Evolutionary conservation across 148 eudicot species (phyloP), one percentile per base, ranked within the genome.

Genomic region (Camellia sinensis): DNA sequence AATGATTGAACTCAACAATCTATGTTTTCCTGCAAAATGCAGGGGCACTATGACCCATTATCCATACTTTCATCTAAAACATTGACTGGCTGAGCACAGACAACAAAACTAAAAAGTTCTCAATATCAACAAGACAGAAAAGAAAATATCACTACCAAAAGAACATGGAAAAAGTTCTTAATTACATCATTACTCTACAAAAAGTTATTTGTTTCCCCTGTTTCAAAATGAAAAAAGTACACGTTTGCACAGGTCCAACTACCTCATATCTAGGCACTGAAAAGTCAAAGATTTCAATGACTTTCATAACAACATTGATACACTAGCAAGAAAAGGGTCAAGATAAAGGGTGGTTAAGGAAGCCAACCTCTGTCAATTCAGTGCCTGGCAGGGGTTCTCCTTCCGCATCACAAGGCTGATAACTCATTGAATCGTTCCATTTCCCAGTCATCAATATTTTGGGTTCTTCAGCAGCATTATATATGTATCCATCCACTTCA

Each of bases 401-500:
- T 77, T 93, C 99, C 78, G 81, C 76, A 83, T 96, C 99, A 86
- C 99, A 96, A 70, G 89, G 97, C 82, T 96, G 99, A 85, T 92
- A 96, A 77, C 92, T 93, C 92, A 96, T 84, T 50, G 89, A 90
- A 82, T 96, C 95, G 64, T 87, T 96, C 97, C 99, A 96, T 83
- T 93, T 96, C n/a, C 99, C 98, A 17, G 98, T 96, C 90, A 96
- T 93, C 88, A 96, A 86, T 76, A 96, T 73, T 79, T 96, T 96
- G 43, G 99, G 99, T 77, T 96, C 99, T 81, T 96, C 99, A 29
- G 88, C 89, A 53, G 92, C 88, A 88, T 93, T 91, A 82, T 93
- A 96, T 1, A 96, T 97, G 80, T 96, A 96, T 79, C 99, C 99
- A 89, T 96, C 99, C 70, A 96, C 97, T 87, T 96, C 99, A 90